Base-by-base conservation (phyloP, 495 filamentous ascomycete species). In the Hypoxylon fuscum region DNA sequence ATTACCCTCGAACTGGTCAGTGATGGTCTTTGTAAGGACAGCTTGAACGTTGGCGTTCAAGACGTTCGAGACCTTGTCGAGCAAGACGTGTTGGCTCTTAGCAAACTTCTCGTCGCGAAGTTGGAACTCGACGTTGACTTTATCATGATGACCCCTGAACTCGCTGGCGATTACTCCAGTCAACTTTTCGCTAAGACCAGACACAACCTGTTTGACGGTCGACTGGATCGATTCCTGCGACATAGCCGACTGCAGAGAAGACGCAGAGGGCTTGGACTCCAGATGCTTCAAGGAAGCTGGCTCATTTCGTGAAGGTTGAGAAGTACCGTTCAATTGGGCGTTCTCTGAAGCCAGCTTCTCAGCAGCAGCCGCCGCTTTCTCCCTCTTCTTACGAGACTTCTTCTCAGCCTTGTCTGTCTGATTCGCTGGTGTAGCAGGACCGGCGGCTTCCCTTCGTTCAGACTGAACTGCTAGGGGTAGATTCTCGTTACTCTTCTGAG, bases 1-100 rank as follows among this genome's bases (percentile, higher is more conserved):
- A 14, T 78, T 79, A 31, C 81, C 75, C 64, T 88, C 80, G 60
- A 94, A 90, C 70, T 84, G 86, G 37, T 77, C 74, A 21, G 79
- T 81, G 47, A 96, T 84, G 53, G 96, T 88, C 22, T 83, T 84
- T 21, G 84, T 77, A 27, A 97, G 81, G 20, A 88, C 89, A 64
- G 88, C 84, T 72, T 97, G 92, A 23, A 96, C 90, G 60, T 97
- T 98, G 41, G 95, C 88, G 15, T 91, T 90, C 15, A 99, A 80
- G 10, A 95, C 94, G 47, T 84, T 87, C 1, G 92, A 95, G 7
- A 99, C 90, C 38, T 96, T 81, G 17, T 91, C 89, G 47, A 99
- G 82, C 27, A 99, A 64, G 10, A 75, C 61, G 8, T 73, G 75
- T 58, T 81, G 78, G 52, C 75, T 79, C 54, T 65, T 71, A 53